Evolutionary conservation across 208 protist genomes (phyloP).

Genomic region (Leishmania major): DNA sequence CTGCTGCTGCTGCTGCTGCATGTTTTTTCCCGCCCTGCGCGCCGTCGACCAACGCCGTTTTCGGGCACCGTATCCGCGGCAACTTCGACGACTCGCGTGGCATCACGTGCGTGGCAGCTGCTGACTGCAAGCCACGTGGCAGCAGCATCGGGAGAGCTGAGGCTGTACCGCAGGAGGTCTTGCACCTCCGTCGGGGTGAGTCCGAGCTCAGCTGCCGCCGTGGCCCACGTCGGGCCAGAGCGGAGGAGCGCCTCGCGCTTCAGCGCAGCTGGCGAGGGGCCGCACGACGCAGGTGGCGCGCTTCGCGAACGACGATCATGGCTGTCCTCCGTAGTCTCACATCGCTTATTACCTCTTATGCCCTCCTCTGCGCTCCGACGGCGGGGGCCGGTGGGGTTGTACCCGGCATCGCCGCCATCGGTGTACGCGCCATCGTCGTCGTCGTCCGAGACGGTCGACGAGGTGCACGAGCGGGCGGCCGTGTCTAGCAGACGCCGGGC

Average conservation of each 20-base stretch:
- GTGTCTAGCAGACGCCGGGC: constrained; percentile 23
- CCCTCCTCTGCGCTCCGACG: neutral
- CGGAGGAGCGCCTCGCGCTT: constrained; percentile 5
- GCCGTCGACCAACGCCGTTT: neutral
- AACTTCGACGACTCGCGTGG: neutral
- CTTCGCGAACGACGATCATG: neutral
- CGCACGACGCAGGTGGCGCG: neutral
- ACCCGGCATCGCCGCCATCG: neutral
- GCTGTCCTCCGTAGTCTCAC: neutral
- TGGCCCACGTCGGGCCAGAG: constrained; percentile 17
- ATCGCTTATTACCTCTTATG: neutral
- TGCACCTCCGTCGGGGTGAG: constrained; percentile 15
- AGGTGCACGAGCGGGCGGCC: neutral
- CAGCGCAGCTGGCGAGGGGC: neutral
- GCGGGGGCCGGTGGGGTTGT: neutral
- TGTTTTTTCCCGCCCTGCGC: neutral
- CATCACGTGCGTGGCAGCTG: neutral
- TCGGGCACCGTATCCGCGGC: neutral
- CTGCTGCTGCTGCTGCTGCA: neutral
- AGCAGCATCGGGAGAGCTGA: constrained; percentile 14
- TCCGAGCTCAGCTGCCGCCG: constrained; percentile 18
- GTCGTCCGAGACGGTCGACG: constrained; percentile 1
- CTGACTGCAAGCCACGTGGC: neutral
- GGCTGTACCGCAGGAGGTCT: constrained; percentile 30
- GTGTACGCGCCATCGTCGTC: neutral